Conservation (phyloP, 148 eudicot genomes). For the Diospyros lotus region DNA sequence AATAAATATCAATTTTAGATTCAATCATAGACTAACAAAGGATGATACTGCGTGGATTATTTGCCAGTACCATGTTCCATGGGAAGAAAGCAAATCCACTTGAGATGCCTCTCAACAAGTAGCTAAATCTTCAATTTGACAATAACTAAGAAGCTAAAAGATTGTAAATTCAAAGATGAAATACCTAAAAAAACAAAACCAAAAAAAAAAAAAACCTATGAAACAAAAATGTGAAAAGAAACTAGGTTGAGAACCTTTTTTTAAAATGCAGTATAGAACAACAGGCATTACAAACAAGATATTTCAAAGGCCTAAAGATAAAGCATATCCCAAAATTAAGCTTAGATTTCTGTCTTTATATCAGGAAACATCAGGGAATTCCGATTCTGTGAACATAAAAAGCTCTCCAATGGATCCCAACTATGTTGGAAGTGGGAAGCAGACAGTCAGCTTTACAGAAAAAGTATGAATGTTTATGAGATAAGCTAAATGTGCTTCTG, state of each 20-base stretch:
- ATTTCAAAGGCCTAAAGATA: background rate
- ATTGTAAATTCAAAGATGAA: background rate
- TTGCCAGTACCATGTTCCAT: background rate
- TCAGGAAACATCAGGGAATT: background rate
- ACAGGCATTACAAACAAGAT: background rate
- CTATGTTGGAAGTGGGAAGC: background rate
- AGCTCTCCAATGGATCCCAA: background rate
- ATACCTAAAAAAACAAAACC: too few relatives aligned
- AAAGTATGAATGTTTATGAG: background rate
- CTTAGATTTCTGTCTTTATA: background rate
- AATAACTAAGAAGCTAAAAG: background rate
- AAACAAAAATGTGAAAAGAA: background rate
- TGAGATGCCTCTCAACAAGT: background rate
- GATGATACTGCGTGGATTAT: background rate
- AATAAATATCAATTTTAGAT: background rate
- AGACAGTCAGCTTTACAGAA: background rate
- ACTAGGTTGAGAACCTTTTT: background rate
- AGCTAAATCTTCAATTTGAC: background rate
- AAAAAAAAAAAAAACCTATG: too few relatives aligned
- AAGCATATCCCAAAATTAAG: background rate
- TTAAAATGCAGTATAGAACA: background rate
- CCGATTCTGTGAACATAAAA: background rate
- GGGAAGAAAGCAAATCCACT: conserved; percentile 3
- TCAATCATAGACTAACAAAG: background rate
- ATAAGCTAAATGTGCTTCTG: background rate